Evolutionary conservation across 2,329 filamentous ascomycete genomes (phyloP).

Genomic region (Oidium heveae): DNA sequence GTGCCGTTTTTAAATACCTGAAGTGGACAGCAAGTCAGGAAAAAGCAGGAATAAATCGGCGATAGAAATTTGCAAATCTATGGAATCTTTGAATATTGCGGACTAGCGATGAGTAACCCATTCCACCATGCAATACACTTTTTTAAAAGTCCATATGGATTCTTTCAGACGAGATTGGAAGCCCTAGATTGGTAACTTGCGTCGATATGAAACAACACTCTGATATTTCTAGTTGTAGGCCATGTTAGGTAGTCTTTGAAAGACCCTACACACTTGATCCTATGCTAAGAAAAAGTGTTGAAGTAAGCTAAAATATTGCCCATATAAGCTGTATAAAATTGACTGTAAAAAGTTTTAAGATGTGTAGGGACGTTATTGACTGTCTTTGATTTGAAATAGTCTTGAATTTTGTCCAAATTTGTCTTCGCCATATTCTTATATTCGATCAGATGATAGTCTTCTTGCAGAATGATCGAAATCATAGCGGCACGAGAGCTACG

Average conservation of each 20-base stretch:
- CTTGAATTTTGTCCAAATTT: neutral
- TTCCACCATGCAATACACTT: neutral
- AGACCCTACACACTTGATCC: neutral
- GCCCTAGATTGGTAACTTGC: neutral
- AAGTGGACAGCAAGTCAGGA: neutral
- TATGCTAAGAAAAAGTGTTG: too few relatives aligned
- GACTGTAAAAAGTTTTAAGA: too few relatives aligned
- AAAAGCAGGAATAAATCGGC: neutral
- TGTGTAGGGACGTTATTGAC: too few relatives aligned
- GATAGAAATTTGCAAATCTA: neutral
- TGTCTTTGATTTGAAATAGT: neutral
- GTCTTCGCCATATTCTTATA: neutral
- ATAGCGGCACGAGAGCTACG: neutral
- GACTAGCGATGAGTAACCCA: neutral
- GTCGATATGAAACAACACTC: neutral
- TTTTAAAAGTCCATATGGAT: neutral
- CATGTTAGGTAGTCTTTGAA: neutral
- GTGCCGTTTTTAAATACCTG: neutral
- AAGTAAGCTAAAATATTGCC: neutral
- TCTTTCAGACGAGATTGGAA: neutral
- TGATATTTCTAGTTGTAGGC: neutral
- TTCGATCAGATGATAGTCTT: neutral
- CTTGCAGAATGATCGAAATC: neutral
- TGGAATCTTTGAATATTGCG: neutral
- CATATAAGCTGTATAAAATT: neutral